Conservation (phyloP, 2,329 filamentous ascomycete species). For the Botrytis galanthina region DNA sequence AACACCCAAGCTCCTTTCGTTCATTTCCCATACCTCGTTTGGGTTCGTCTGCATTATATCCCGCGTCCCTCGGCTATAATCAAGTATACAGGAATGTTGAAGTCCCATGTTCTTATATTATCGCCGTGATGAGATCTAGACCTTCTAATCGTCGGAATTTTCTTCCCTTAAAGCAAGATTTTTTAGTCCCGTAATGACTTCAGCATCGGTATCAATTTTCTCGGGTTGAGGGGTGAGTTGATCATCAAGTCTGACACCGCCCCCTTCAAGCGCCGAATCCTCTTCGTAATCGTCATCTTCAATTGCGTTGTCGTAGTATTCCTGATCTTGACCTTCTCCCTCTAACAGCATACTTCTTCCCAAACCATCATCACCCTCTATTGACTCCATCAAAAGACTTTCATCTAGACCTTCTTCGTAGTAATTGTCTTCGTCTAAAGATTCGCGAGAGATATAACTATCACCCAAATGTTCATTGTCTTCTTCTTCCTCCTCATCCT, state of each 20-base stretch:
- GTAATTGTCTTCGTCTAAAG: slow-evolving; percentile 46
- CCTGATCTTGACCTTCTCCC: slow-evolving; percentile 33
- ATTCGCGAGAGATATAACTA: slow-evolving; percentile 55
- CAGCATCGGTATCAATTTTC: slow-evolving; percentile 51
- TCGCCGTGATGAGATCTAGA: slow-evolving; percentile 17
- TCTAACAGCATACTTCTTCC: slow-evolving; percentile 36
- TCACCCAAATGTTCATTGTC: slow-evolving; percentile 53
- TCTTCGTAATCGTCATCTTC: slow-evolving; percentile 22
- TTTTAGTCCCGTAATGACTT: slow-evolving; percentile 59
- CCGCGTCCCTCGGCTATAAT: neutral
- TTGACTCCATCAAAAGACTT: slow-evolving; percentile 32
- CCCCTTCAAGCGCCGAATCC: neutral
- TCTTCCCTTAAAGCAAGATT: slow-evolving; percentile 49
- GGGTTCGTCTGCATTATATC: neutral
- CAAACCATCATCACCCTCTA: slow-evolving; percentile 33
- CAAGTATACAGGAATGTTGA: slow-evolving; percentile 2
- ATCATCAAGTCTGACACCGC: neutral
- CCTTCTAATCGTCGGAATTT: slow-evolving; percentile 28
- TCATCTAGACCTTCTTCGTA: slow-evolving; percentile 37
- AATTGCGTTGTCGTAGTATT: slow-evolving; percentile 13
- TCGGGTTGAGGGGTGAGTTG: slow-evolving; percentile 20
- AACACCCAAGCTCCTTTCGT: neutral
- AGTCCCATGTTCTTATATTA: neutral
- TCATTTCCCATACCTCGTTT: neutral
- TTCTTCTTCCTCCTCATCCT: slow-evolving; percentile 50